Percentiles rank a stretch among this genome's conserved stretches.
Conservation (phyloP, 2,329 filamentous ascomycete species). For the Aureobasidium sp. region DNA sequence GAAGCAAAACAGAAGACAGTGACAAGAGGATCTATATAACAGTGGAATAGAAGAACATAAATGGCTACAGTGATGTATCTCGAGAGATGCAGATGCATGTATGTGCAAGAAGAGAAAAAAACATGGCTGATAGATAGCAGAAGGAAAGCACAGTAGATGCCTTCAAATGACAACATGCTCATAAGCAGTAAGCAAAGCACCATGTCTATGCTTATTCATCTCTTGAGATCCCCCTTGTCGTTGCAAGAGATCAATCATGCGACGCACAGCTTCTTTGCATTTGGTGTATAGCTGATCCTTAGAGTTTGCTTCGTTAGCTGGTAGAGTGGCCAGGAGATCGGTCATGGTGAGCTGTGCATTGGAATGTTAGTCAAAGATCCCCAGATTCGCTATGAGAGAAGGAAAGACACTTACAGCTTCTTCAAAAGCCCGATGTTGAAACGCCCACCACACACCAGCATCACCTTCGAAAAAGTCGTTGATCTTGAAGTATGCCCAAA, state of each 20-base stretch:
- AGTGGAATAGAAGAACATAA: background rate
- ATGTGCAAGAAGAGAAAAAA: background rate
- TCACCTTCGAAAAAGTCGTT: constrained; percentile 61
- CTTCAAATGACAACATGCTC: constrained; percentile 17
- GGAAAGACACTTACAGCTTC: constrained; percentile 55
- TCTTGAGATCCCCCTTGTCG: constrained; percentile 35
- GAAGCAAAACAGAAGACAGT: too few species aligned
- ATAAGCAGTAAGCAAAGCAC: constrained; percentile 37
- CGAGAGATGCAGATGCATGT: background rate
- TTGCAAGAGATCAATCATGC: constrained; percentile 39
- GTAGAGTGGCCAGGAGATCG: constrained; percentile 13
- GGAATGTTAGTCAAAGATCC: constrained; percentile 4
- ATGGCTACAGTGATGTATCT: background rate
- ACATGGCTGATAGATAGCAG: too few species aligned
- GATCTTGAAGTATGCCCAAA: constrained; percentile 66
- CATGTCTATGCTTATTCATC: constrained; percentile 40
- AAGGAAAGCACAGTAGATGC: too few species aligned
- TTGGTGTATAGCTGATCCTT: constrained; percentile 27
- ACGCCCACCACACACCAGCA: constrained; percentile 76
- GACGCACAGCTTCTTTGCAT: constrained; percentile 36
- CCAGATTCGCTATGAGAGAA: constrained; percentile 11
- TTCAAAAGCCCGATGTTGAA: constrained; percentile 71
- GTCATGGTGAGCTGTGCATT: constrained; percentile 14
- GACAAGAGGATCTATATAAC: background rate
- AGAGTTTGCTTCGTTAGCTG: constrained; percentile 4